These are phyloP conservation scores for Hansenula anomala DNA, from an alignment of 1,139 yeast species.

Conservation along the genomic window DNA sequence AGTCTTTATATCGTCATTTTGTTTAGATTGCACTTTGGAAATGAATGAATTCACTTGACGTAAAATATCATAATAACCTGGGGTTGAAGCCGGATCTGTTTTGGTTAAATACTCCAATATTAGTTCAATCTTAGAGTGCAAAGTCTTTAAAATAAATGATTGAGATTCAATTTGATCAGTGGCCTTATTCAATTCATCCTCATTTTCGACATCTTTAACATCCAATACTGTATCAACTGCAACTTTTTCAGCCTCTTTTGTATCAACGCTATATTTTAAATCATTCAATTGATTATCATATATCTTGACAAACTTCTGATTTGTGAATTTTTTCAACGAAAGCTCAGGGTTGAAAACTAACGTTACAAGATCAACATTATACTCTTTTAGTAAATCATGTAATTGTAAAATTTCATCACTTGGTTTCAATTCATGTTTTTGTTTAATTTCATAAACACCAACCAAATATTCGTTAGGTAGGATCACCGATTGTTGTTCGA, in stretches of 20 bases:
- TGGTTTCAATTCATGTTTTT: neutral
- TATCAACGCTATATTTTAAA: slow-evolving; percentile 3
- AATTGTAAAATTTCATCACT: neutral
- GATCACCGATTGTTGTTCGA: slow-evolving; percentile 8
- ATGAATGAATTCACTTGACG: slow-evolving; percentile 16
- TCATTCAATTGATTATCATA: neutral
- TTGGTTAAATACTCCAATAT: neutral
- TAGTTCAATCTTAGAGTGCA: slow-evolving; percentile 4
- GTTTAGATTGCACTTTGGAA: slow-evolving; percentile 17
- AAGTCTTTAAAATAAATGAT: neutral
- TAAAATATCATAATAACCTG: slow-evolving; percentile 6
- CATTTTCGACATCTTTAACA: slow-evolving; percentile 10
- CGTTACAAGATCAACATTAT: neutral
- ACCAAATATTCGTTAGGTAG: slow-evolving; percentile 9
- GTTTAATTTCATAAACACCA: slow-evolving; percentile 8
- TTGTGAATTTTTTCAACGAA: slow-evolving; percentile 1
- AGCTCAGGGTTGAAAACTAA: neutral
- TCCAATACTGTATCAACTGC: slow-evolving; percentile 17
- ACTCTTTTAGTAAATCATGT: neutral
- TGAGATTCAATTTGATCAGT: slow-evolving; percentile 3
- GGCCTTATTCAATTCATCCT: slow-evolving; percentile 3
- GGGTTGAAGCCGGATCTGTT: neutral
- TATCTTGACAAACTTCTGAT: neutral
- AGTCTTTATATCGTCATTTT: slow-evolving; percentile 9
- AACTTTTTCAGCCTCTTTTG: slow-evolving; percentile 16